A percentile compares a stretch with the other conserved stretches of the same genome.
These are phyloP conservation scores for Didymella arachidicola DNA, from an alignment of 2,329 filamentous ascomycete genomes.

Conservation along the genomic window DNA sequence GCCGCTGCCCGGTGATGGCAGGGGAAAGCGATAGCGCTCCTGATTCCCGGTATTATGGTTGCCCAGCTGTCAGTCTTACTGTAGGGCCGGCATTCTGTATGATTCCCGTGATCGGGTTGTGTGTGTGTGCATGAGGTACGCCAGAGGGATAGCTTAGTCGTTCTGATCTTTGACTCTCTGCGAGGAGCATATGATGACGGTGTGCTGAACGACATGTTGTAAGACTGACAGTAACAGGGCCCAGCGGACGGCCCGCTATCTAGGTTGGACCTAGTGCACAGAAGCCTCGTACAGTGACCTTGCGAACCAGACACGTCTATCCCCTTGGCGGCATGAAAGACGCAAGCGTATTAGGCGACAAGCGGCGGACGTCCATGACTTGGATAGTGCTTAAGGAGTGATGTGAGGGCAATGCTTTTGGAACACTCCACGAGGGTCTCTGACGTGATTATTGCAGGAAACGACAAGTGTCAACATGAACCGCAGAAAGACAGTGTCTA, in stretches of 20 bases:
- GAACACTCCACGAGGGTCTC: not conserved
- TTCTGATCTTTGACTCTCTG: not conserved
- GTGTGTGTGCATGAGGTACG: not conserved
- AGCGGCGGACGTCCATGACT: constrained; percentile 8
- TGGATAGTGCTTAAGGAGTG: constrained; percentile 10
- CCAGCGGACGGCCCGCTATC: constrained; percentile 36
- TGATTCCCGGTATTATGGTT: constrained; percentile 20
- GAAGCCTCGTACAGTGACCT: constrained; percentile 23
- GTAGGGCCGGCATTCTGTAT: constrained; percentile 10
- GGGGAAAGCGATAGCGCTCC: constrained; percentile 16
- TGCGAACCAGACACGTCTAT: constrained; percentile 19
- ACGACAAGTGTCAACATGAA: constrained; percentile 9
- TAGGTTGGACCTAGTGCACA: constrained; percentile 26
- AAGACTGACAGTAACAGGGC: not conserved
- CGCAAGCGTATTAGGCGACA: constrained; percentile 8
- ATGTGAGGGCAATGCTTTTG: constrained; percentile 6
- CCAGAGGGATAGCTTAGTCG: not conserved
- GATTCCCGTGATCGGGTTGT: constrained; percentile 4
- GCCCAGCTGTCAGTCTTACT: constrained; percentile 15
- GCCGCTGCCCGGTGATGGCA: constrained; percentile 19
- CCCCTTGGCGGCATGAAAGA: constrained; percentile 6
- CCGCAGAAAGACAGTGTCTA: not conserved
- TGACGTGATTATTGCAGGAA: not conserved
- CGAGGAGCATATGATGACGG: not conserved
- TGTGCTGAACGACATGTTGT: too few relatives aligned